Evolutionary conservation across 208 protist species (phyloP).

Genomic region (Leishmania amazonensis): DNA sequence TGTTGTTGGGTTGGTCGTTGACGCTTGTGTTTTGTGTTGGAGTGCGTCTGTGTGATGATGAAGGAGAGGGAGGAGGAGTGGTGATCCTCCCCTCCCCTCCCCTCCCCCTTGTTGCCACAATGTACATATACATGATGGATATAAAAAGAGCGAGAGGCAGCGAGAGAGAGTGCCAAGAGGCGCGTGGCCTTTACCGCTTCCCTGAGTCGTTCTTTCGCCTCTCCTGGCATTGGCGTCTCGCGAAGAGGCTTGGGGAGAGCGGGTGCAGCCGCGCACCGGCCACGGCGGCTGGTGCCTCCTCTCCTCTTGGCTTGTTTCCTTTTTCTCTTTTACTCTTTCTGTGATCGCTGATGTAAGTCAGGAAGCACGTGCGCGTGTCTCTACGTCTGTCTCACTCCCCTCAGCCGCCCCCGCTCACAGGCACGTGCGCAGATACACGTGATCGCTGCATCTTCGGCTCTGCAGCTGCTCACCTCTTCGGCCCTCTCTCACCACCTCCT

Average conservation of each 20-base stretch:
- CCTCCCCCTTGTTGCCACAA: neutral
- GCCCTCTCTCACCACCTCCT: neutral
- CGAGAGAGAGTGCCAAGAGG: neutral
- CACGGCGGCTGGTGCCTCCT: neutral
- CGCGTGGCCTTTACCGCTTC: neutral
- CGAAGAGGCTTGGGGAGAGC: neutral
- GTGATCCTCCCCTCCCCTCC: neutral
- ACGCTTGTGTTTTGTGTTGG: neutral
- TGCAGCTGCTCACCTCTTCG: neutral
- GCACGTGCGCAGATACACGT: conserved; percentile 8
- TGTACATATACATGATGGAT: conserved; percentile 7
- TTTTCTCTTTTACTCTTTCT: conserved; percentile 14
- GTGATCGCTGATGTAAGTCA: conserved; percentile 18
- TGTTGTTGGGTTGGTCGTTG: neutral
- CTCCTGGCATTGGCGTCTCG: neutral
- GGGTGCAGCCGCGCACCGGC: neutral
- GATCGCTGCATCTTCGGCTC: neutral
- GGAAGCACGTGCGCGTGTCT: conserved; percentile 2
- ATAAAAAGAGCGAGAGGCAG: neutral
- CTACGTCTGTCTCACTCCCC: conserved; percentile 1
- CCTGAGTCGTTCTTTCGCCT: neutral
- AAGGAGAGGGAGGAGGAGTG: neutral
- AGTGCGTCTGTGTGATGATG: neutral
- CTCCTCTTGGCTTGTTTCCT: neutral
- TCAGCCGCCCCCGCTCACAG: neutral